These are phyloP conservation scores for Pseudogymnoascus sp. DNA, from an alignment of 2,329 filamentous ascomycete genomes.

Conservation along the genomic window DNA sequence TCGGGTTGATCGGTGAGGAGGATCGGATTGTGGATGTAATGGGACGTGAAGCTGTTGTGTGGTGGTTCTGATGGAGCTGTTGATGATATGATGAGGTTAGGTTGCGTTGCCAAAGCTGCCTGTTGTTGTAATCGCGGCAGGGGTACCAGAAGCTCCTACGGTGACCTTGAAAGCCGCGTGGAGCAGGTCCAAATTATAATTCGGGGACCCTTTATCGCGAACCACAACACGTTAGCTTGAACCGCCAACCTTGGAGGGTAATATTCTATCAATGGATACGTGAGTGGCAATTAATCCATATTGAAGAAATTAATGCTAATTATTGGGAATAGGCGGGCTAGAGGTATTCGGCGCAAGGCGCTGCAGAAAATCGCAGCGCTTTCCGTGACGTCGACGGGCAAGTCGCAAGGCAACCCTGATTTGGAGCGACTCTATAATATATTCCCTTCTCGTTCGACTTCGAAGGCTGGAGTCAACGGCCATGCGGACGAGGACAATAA, in stretches of 20 bases:
- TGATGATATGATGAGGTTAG: slow-evolving; percentile 11
- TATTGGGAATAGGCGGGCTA: slow-evolving; percentile 29
- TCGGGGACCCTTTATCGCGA: slow-evolving; percentile 4
- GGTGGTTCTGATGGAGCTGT: neutral
- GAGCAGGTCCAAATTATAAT: slow-evolving; percentile 1
- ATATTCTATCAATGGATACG: slow-evolving; percentile 26
- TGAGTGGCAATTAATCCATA: slow-evolving; percentile 25
- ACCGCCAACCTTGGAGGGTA: slow-evolving; percentile 10
- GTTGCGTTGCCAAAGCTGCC: slow-evolving; percentile 7
- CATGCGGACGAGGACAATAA: slow-evolving; percentile 41
- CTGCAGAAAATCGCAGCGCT: slow-evolving; percentile 59
- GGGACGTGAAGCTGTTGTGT: neutral
- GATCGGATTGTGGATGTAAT: slow-evolving; percentile 10
- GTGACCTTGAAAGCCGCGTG: slow-evolving; percentile 1
- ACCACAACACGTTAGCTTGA: slow-evolving; percentile 1
- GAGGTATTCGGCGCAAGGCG: slow-evolving; percentile 54
- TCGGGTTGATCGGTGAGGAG: neutral
- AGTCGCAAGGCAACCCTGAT: slow-evolving; percentile 54
- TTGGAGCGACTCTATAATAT: slow-evolving; percentile 55
- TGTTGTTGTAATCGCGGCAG: slow-evolving; percentile 6
- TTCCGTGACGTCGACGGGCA: slow-evolving; percentile 47
- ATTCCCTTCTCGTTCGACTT: slow-evolving; percentile 38
- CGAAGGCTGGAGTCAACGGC: slow-evolving; percentile 35
- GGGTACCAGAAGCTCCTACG: slow-evolving; percentile 1
- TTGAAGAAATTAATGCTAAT: slow-evolving; percentile 6